These are phyloP conservation scores for Eucalyptus globulus DNA, from an alignment of 345 rosid species.

Conservation along the genomic window DNA sequence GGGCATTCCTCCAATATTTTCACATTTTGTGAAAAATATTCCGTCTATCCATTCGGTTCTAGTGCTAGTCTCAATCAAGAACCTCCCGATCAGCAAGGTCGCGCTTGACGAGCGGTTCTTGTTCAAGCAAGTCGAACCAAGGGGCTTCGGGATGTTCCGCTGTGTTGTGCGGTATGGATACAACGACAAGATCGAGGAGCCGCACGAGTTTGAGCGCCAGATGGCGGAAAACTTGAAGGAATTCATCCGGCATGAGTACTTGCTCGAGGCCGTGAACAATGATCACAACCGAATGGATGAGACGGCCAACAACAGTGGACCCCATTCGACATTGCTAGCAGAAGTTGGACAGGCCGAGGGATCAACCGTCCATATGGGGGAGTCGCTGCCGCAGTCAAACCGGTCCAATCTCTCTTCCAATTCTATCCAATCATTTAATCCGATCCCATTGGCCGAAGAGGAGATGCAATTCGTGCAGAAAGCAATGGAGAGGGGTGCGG, in stretches of 20 bases:
- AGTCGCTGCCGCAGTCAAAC: constrained; percentile 15
- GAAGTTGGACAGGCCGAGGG: not conserved
- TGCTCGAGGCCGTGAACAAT: not conserved
- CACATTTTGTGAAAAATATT: constrained; percentile 63
- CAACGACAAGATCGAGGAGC: constrained; percentile 84
- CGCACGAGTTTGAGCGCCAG: constrained; percentile 70
- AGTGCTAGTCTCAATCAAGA: constrained; percentile 76
- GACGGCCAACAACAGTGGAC: constrained; percentile 21
- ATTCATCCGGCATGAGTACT: constrained; percentile 56
- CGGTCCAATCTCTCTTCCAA: constrained; percentile 18
- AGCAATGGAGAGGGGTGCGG: constrained; percentile 60
- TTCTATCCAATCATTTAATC: constrained; percentile 7
- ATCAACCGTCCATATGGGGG: not conserved
- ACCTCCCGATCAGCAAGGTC: constrained; percentile 85
- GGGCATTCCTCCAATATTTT: constrained; percentile 63
- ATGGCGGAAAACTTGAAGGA: constrained; percentile 85
- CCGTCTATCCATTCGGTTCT: constrained; percentile 93
- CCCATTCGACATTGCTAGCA: not conserved
- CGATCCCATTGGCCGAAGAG: constrained; percentile 33
- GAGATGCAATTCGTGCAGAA: constrained; percentile 45
- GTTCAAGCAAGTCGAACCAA: constrained; percentile 76
- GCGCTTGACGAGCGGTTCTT: constrained; percentile 87
- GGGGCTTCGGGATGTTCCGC: constrained; percentile 76
- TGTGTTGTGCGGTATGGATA: constrained; percentile 93
- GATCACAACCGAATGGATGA: not conserved